phyloP scores from a whole-genome alignment of 805 yeast genomes.

The Candida mattraensis region DNA sequence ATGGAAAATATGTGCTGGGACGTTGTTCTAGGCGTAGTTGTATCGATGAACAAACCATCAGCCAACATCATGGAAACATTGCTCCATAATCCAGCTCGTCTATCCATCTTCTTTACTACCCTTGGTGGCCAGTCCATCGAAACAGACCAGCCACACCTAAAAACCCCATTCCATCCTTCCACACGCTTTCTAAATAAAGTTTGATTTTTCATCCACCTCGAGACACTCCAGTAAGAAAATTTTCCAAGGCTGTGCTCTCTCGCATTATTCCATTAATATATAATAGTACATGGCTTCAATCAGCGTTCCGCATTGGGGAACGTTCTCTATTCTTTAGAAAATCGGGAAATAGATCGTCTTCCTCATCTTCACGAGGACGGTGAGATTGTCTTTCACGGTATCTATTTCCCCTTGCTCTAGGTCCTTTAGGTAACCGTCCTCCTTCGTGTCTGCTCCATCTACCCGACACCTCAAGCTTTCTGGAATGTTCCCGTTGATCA shows the following conservation, averaged over 20 bases:
- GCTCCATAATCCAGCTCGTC: background rate
- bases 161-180: too few species aligned
- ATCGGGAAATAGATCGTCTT: slow-evolving; percentile 40
- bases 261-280: background rate
- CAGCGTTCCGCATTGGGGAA: slow-evolving; percentile 24
- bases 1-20: slow-evolving; percentile 84
- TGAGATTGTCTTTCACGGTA: slow-evolving; percentile 15
- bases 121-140: too few species aligned
- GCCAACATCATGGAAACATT: background rate
- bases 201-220: too few species aligned
- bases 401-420: slow-evolving; percentile 14
- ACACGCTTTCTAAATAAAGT: too few species aligned
- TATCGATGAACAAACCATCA: slow-evolving; percentile 39
- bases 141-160: too few species aligned
- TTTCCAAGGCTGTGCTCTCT: too few species aligned
- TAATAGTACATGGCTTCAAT: background rate
- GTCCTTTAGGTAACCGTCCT: slow-evolving; percentile 7
- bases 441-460: slow-evolving; percentile 11
- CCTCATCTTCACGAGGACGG: slow-evolving; percentile 26
- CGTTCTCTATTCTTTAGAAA: slow-evolving; percentile 26
- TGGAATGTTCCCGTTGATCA: slow-evolving; percentile 4
- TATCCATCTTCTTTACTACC: slow-evolving; percentile 25
- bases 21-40: slow-evolving; percentile 60
- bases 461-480: slow-evolving; percentile 31
- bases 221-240: too few species aligned